These are phyloP conservation scores for Cyphellophora attinorum DNA, from an alignment of 2,329 filamentous ascomycete genomes.

Conservation along the genomic window DNA sequence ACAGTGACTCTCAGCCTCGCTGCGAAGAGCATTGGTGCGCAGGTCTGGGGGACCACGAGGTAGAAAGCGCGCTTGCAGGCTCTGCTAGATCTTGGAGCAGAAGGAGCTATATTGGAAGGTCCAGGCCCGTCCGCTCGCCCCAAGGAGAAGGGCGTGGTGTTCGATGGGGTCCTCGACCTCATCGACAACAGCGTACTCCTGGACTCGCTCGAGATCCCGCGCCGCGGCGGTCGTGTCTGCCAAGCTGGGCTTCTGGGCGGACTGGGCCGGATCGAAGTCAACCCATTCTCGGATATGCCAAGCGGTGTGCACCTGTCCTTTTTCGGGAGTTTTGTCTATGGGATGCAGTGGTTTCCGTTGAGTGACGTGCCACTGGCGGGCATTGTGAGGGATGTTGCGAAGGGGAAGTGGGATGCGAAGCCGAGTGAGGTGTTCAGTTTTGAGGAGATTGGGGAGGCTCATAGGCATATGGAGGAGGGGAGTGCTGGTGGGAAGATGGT, in stretches of 20 bases:
- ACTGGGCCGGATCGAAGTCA: slow-evolving; percentile 31
- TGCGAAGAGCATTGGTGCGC: slow-evolving; percentile 23
- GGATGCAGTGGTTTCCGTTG: not conserved
- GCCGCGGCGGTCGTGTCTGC: slow-evolving; percentile 26
- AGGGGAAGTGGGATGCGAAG: not conserved
- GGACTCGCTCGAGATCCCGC: slow-evolving; percentile 28
- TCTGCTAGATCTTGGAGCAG: slow-evolving; percentile 23
- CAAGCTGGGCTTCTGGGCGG: slow-evolving; percentile 34
- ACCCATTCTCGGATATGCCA: slow-evolving; percentile 19
- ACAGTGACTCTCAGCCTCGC: slow-evolving; percentile 30
- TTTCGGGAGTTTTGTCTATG: not conserved
- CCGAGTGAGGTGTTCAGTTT: not conserved
- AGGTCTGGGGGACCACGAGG: slow-evolving; percentile 31
- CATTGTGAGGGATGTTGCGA: not conserved
- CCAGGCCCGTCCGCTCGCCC: slow-evolving; percentile 14
- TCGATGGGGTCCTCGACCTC: slow-evolving; percentile 30
- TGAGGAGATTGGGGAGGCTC: not conserved
- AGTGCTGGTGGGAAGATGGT: not conserved
- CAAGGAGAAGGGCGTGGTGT: slow-evolving; percentile 12
- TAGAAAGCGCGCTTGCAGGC: slow-evolving; percentile 20
- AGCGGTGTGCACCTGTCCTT: not conserved
- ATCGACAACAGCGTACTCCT: slow-evolving; percentile 30
- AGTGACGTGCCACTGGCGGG: not conserved
- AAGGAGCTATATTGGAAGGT: slow-evolving; percentile 20
- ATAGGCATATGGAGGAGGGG: slow-evolving; percentile 1